Conservation (phyloP, 345 rosid species). For the Microthlaspi erraticum region DNA sequence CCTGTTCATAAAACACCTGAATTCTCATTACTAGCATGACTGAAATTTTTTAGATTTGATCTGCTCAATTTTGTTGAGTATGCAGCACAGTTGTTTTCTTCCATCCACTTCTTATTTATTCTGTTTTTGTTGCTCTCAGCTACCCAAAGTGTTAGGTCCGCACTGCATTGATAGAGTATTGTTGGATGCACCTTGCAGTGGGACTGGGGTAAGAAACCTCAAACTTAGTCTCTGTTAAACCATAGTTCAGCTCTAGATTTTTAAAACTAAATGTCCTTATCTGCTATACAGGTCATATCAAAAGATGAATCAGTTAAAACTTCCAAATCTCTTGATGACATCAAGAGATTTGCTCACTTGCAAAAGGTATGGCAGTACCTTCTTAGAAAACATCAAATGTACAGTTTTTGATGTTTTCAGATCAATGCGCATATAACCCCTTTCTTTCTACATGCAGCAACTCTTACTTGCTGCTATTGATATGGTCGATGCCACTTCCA, state of each 20-base stretch:
- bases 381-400: slow-evolving; percentile 51
- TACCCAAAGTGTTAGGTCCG: slow-evolving; percentile 74
- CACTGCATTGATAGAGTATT: slow-evolving; percentile 81
- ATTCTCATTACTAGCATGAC: background rate
- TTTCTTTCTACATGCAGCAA: slow-evolving; percentile 52
- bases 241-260: background rate
- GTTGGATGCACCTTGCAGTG: slow-evolving; percentile 99
- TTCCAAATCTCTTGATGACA: slow-evolving; percentile 81
- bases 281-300: slow-evolving; percentile 70
- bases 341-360: slow-evolving; percentile 74
- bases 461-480: slow-evolving; percentile 90
- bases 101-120: background rate
- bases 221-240: slow-evolving; percentile 19
- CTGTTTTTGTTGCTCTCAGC: slow-evolving; percentile 52
- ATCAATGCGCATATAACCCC: background rate
- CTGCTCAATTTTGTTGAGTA: background rate
- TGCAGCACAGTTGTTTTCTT: background rate
- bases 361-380: slow-evolving; percentile 68
- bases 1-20: slow-evolving; percentile 7
- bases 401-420: too few relatives aligned
- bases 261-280: slow-evolving; percentile 24
- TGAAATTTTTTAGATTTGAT: background rate
- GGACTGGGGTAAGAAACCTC: slow-evolving; percentile 81
- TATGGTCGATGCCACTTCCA: slow-evolving; percentile 88
- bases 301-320: slow-evolving; percentile 95